A percentile compares a stretch with the other conserved stretches of the same genome.
Conservation (phyloP, 768 basidiomycete species). For the Hericium rajendrae region DNA sequence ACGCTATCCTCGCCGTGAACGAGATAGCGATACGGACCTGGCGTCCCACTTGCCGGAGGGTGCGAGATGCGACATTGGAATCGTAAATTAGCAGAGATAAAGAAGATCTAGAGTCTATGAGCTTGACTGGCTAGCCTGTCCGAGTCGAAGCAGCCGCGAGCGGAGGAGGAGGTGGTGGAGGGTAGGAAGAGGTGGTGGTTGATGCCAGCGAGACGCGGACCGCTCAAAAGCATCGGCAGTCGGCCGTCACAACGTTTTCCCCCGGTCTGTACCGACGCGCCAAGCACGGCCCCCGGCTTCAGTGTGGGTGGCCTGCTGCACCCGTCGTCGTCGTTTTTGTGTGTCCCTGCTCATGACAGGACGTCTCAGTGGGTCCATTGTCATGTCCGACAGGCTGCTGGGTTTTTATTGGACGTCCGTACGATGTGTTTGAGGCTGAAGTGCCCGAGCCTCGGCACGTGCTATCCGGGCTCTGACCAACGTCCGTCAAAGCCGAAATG, state of each 20-base stretch:
- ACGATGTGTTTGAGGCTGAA: too few relatives aligned
- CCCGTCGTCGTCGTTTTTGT: too few relatives aligned
- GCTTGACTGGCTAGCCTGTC: conserved; percentile 25
- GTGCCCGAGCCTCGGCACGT: neutral
- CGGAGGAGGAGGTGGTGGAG: conserved; percentile 15
- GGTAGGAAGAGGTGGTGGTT: conserved; percentile 12
- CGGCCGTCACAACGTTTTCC: neutral
- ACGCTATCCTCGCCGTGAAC: neutral
- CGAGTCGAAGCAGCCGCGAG: conserved; percentile 19
- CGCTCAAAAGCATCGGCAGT: neutral
- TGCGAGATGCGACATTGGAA: conserved; percentile 39
- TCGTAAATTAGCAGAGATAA: conserved; percentile 21
- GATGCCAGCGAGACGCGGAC: neutral
- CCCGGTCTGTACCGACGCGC: neutral
- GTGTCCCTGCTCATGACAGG: too few relatives aligned
- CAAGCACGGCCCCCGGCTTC: neutral
- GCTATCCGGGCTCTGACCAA: neutral
- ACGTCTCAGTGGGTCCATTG: too few relatives aligned
- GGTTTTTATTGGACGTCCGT: too few relatives aligned
- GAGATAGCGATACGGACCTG: conserved; percentile 33
- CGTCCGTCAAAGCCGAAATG: neutral
- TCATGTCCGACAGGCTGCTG: too few relatives aligned
- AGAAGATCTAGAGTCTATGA: conserved; percentile 20
- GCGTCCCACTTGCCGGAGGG: conserved; percentile 64
- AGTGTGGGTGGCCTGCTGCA: neutral